These are phyloP conservation scores for Plantago coronopus DNA, from an alignment of 305 asterid species.

Conservation along the genomic window DNA sequence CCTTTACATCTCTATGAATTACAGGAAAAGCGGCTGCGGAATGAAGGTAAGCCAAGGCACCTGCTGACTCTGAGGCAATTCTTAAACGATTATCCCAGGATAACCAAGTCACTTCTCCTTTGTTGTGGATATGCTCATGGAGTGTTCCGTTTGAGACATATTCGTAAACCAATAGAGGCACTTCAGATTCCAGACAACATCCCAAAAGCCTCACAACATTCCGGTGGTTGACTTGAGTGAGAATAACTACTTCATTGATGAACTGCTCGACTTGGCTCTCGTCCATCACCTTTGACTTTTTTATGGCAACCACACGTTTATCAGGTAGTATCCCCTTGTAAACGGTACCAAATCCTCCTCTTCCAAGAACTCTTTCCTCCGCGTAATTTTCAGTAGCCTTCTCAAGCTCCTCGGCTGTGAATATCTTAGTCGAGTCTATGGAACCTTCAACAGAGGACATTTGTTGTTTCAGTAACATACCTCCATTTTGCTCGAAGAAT, in stretches of 20 bases:
- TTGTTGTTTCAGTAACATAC: constrained; percentile 44
- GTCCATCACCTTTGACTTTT: constrained; percentile 41
- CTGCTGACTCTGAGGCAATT: constrained; percentile 37
- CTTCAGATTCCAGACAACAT: constrained; percentile 45
- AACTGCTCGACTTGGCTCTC: constrained; percentile 42
- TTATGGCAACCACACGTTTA: constrained; percentile 37
- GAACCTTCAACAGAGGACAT: constrained; percentile 33
- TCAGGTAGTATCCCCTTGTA: constrained; percentile 39
- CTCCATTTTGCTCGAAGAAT: constrained; percentile 55
- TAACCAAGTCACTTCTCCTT: constrained; percentile 35
- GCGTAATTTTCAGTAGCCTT: constrained; percentile 50
- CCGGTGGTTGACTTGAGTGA: constrained; percentile 47
- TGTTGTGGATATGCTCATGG: constrained; percentile 34
- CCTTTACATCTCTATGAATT: no score
- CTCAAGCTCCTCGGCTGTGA: constrained; percentile 38
- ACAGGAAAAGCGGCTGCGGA: constrained; percentile 44
- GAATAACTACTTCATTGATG: constrained; percentile 43
- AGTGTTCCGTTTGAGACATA: constrained; percentile 35
- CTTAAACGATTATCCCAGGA: constrained; percentile 47
- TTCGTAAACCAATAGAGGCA: constrained; percentile 46
- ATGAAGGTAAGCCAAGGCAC: constrained; percentile 46
- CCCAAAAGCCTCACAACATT: constrained; percentile 43
- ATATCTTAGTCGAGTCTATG: constrained; percentile 36
- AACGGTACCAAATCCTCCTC: constrained; percentile 9
- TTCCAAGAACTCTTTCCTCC: constrained; percentile 38